Percentiles rank a stretch among this genome's conserved stretches.
These are phyloP conservation scores for Austroboletus eburneus DNA, from an alignment of 768 basidiomycete species.

Conservation along the genomic window DNA sequence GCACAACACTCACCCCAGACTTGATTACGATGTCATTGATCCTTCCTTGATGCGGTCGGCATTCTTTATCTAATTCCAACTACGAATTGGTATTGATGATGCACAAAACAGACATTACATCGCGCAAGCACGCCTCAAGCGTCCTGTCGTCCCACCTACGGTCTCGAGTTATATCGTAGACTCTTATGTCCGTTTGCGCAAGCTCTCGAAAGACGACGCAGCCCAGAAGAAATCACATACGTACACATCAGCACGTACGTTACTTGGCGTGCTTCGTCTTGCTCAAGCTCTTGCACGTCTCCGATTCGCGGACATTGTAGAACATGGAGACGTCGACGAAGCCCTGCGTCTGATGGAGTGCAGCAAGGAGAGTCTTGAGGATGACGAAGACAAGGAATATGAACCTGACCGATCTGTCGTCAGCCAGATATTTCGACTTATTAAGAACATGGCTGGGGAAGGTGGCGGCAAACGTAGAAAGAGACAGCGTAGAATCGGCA, in stretches of 20 bases:
- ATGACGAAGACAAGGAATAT: conserved; percentile 66
- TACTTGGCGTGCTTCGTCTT: conserved; percentile 91
- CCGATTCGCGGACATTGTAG: conserved; percentile 77
- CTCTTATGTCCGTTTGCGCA: conserved; percentile 92
- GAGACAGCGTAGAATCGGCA: conserved; percentile 55
- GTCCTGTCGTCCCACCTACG: conserved; percentile 83
- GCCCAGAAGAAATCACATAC: conserved; percentile 83
- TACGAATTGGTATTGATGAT: conserved; percentile 5
- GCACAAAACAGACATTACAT: conserved; percentile 76
- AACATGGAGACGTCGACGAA: conserved; percentile 89
- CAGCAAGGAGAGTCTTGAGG: conserved; percentile 86
- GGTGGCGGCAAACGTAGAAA: conserved; percentile 37
- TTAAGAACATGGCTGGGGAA: conserved; percentile 76
- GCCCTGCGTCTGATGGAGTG: conserved; percentile 96
- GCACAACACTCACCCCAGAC: conserved; percentile 84
- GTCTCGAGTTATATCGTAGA: conserved; percentile 94
- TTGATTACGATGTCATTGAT: conserved; percentile 80
- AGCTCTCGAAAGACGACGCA: conserved; percentile 88
- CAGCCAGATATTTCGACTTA: conserved; percentile 85
- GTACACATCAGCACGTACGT: conserved; percentile 94
- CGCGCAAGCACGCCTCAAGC: conserved; percentile 79
- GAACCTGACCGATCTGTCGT: conserved; percentile 74
- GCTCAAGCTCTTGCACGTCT: conserved; percentile 93
- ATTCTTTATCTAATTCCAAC: neutral
- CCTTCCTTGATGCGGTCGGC: conserved; percentile 83